A percentile compares a stretch with the other conserved stretches of the same genome.
These are phyloP conservation scores for Dovyalis caffra DNA, from an alignment of 345 rosid genomes.

Conservation along the genomic window DNA sequence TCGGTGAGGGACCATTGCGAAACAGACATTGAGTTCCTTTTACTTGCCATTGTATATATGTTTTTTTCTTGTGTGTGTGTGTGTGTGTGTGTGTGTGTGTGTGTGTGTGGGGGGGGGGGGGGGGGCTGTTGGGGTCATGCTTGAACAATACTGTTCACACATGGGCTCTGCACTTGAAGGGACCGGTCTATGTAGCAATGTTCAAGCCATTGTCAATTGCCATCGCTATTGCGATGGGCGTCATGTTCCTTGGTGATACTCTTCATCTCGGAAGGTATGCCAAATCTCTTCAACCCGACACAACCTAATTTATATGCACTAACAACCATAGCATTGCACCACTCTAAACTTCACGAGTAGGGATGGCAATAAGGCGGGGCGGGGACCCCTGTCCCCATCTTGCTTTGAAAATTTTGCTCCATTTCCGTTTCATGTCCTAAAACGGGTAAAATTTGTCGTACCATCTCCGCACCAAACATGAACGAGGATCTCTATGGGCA, in stretches of 20 bases:
- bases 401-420: too few relatives aligned
- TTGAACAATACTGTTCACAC: slow-evolving; percentile 20
- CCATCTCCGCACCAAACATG: too few relatives aligned
- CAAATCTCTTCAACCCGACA: too few relatives aligned
- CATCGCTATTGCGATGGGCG: slow-evolving; percentile 31
- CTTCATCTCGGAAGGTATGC: slow-evolving; percentile 35
- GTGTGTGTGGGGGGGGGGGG: too few relatives aligned
- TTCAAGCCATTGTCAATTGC: slow-evolving; percentile 37
- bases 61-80: not conserved
- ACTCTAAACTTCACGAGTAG: not conserved
- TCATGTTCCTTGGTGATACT: slow-evolving; percentile 27
- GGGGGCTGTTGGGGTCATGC: slow-evolving; percentile 21
- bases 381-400: too few relatives aligned
- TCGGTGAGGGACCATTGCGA: slow-evolving; percentile 48
- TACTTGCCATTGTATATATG: too few relatives aligned
- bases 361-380: too few relatives aligned
- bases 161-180: slow-evolving; percentile 25
- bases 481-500: too few relatives aligned
- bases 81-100: too few relatives aligned
- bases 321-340: not conserved
- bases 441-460: too few relatives aligned
- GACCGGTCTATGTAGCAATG: slow-evolving; percentile 31
- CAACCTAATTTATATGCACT: not conserved
- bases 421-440: too few relatives aligned
- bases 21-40: not conserved